phyloP scores from a whole-genome alignment of 2,329 filamentous ascomycete species.

The Daldinia sp. region DNA sequence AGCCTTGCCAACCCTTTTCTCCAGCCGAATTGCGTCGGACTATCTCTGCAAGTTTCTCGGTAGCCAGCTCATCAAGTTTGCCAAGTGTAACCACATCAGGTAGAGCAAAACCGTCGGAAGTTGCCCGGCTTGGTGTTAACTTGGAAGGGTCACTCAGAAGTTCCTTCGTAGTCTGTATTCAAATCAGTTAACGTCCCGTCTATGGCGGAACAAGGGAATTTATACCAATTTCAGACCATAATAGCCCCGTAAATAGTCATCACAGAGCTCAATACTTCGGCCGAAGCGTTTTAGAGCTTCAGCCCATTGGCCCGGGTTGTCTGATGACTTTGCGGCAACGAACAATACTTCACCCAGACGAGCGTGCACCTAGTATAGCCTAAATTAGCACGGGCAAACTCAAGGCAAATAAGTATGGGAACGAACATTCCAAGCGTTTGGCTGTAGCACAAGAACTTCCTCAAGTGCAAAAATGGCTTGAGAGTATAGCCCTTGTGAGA shows the following conservation, averaged over 20 bases:
- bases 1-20: slow-evolving; percentile 78
- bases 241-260: slow-evolving; percentile 90
- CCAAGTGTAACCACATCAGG: slow-evolving; percentile 71
- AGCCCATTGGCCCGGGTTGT: slow-evolving; percentile 67
- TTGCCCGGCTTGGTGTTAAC: slow-evolving; percentile 60
- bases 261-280: slow-evolving; percentile 91
- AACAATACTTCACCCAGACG: slow-evolving; percentile 86
- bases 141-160: slow-evolving; percentile 61
- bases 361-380: slow-evolving; percentile 77
- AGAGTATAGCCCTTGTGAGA: slow-evolving; percentile 79
- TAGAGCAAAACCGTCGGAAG: slow-evolving; percentile 63
- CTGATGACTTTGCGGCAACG: slow-evolving; percentile 69
- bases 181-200: slow-evolving; percentile 43
- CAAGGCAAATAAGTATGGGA: slow-evolving; percentile 33
- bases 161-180: slow-evolving; percentile 61
- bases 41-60: slow-evolving; percentile 80
- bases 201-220: slow-evolving; percentile 12
- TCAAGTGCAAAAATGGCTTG: slow-evolving; percentile 92
- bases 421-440: slow-evolving; percentile 94
- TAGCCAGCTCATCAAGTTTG: slow-evolving; percentile 78
- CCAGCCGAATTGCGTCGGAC: slow-evolving; percentile 71
- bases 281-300: slow-evolving; percentile 88
- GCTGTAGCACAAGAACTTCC: slow-evolving; percentile 86
- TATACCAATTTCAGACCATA: slow-evolving; percentile 88
- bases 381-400: slow-evolving; percentile 46